Base-by-base conservation (phyloP, 371 early-diverging fungal genomes). In the Circinella umbellata region DNA sequence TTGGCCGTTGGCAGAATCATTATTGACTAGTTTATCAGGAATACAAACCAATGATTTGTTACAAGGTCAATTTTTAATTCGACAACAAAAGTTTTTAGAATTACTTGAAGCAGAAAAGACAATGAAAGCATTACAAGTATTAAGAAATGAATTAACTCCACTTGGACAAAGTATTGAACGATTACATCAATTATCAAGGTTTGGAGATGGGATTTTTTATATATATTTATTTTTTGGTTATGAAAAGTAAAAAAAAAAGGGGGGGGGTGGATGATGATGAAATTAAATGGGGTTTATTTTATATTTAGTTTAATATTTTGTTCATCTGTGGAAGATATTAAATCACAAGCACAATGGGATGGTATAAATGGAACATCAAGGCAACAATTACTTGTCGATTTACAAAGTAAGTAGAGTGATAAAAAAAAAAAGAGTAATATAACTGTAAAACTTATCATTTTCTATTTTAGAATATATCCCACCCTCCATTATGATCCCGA, bases 401-500 rank as follows among this genome's bases (percentile, higher is more conserved):
- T 96, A 17, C 94, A 95, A 76, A 77, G 90, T 87, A 84, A 68
- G n/a, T 9, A 42, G 42, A 42, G 11, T 9, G 42, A 42, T 6
- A 1, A 42, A 42, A 11, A 11, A 42, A 42, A 42, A 11, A 42
- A 39, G 6, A 39, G 4, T 39, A 39, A 6, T 39, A 39, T 39
- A 6, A 39, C 10, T 39, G 4, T 39, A 6, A 4, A 10, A 47
- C 38, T 62, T 42, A 64, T 55, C 48, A 18, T 34, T 53, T 17
- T 61, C 38, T 0, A 42, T 48, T 49, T 1, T 77, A 92, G 92
- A 84, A 53, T 89, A 87, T 75, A 89, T 97, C 57, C 86, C 94
- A 4, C 90, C 96, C 0, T 80, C 93, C 3, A 80, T 91, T 59
- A 95, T 97, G 95, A 89, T 99, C 61, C 98, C 97, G 4, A 89